These are phyloP conservation scores for Hypoxylon trugodes DNA, from an alignment of 495 filamentous ascomycete genomes.

Conservation along the genomic window DNA sequence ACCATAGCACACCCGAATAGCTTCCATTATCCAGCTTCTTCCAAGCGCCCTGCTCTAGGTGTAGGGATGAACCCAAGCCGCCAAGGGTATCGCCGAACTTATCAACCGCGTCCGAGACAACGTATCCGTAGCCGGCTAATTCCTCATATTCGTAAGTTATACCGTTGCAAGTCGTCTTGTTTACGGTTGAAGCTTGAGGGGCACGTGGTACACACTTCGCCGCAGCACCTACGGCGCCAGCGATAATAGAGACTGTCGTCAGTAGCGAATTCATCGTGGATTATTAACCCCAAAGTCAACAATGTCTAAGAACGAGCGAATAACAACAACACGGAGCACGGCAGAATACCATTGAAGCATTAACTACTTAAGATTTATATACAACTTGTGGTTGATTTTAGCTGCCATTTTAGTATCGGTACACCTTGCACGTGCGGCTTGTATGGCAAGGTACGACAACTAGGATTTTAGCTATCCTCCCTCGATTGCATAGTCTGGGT, in stretches of 20 bases:
- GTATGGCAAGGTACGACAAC: constrained; percentile 12
- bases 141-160: constrained; percentile 71
- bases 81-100: constrained; percentile 79
- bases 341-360: neutral
- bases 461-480: neutral
- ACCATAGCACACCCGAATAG: constrained; percentile 72
- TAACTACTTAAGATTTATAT: constrained; percentile 9
- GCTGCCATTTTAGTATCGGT: constrained; percentile 2
- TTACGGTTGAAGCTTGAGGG: constrained; percentile 7
- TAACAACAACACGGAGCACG: neutral
- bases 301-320: neutral
- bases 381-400: neutral
- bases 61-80: constrained; percentile 72
- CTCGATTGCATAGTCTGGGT: neutral
- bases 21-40: constrained; percentile 59
- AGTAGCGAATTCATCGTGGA: constrained; percentile 33
- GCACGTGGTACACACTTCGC: neutral
- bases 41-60: constrained; percentile 71
- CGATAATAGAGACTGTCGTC: constrained; percentile 12
- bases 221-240: constrained; percentile 17
- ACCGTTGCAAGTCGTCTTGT: constrained; percentile 63
- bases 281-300: neutral
- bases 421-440: neutral
- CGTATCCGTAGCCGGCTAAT: constrained; percentile 74
- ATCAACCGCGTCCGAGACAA: constrained; percentile 68